Evolutionary conservation across 768 basidiomycete genomes (phyloP).

Genomic region (Cubamyces lactineus): DNA sequence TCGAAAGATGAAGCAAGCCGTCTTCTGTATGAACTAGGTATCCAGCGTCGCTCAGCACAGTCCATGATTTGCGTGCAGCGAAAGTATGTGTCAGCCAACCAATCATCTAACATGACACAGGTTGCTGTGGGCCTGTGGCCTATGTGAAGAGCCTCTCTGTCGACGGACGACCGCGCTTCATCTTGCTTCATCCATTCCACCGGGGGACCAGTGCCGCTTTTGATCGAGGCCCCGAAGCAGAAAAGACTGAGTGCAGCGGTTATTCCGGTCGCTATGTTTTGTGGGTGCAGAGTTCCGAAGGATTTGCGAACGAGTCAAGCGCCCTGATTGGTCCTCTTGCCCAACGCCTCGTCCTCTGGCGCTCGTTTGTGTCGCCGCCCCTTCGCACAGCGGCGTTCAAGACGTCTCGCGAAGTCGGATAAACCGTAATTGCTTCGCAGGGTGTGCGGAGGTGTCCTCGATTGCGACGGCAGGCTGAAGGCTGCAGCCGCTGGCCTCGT

Average conservation of each 20-base stretch:
- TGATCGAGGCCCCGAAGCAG: conserved; percentile 1
- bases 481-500: background rate
- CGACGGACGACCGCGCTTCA: no score
- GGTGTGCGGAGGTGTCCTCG: background rate
- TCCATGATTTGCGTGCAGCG: no score
- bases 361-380: background rate
- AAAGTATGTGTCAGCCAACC: no score
- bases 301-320: background rate
- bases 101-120: no score
- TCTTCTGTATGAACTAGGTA: no score
- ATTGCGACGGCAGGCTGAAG: background rate
- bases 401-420: background rate
- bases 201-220: background rate
- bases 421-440: background rate
- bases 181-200: conserved; percentile 1
- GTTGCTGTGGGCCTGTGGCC: no score
- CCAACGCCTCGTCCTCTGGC: background rate
- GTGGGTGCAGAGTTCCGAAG: conserved; percentile 3
- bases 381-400: conserved; percentile 6
- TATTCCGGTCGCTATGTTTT: conserved; percentile 5
- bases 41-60: no score
- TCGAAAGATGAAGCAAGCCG: no score
- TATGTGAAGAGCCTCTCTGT: no score
- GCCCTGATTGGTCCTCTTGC: conserved; percentile 2
- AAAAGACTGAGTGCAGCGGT: background rate